These are phyloP conservation scores for Aquanectria penicillioides DNA, from an alignment of 2,329 filamentous ascomycete genomes.

Conservation along the genomic window DNA sequence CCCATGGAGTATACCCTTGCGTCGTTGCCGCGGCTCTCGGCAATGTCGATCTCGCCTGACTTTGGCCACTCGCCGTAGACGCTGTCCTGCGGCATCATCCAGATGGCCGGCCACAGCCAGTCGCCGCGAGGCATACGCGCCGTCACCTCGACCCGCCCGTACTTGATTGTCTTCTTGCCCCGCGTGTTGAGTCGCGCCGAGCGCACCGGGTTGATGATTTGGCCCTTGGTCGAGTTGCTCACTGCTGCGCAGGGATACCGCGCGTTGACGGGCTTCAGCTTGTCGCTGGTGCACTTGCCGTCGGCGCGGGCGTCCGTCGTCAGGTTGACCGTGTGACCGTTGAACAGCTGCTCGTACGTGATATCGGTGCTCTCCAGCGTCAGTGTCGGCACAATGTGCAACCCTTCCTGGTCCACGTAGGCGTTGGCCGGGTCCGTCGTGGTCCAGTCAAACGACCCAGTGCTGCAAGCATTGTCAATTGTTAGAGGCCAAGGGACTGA, in stretches of 20 bases:
- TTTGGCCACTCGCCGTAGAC: slow-evolving; percentile 62
- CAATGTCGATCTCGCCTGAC: slow-evolving; percentile 65
- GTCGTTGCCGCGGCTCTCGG: slow-evolving; percentile 60
- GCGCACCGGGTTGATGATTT: slow-evolving; percentile 60
- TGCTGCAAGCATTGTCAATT: slow-evolving; percentile 24
- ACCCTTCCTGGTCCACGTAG: slow-evolving; percentile 56
- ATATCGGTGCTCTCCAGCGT: slow-evolving; percentile 46
- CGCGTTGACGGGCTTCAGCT: slow-evolving; percentile 22
- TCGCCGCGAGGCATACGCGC: slow-evolving; percentile 63
- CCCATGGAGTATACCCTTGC: slow-evolving; percentile 44
- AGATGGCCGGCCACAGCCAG: slow-evolving; percentile 64
- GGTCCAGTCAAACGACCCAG: slow-evolving; percentile 62
- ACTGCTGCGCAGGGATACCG: slow-evolving; percentile 47
- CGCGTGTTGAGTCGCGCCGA: slow-evolving; percentile 55
- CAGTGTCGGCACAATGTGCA: slow-evolving; percentile 62
- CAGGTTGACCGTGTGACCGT: slow-evolving; percentile 55
- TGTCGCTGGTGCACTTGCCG: slow-evolving; percentile 50
- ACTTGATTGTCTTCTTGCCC: slow-evolving; percentile 57
- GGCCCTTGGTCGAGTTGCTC: slow-evolving; percentile 55
- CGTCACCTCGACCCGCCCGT: slow-evolving; percentile 63
- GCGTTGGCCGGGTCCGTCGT: slow-evolving; percentile 57
- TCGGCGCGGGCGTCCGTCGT: slow-evolving; percentile 46
- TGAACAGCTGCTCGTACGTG: slow-evolving; percentile 47
- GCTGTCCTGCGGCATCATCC: slow-evolving; percentile 55
- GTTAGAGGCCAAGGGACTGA: accelerated